Base-by-base conservation (phyloP, 805 yeast species). In the Dipodascopsis uninucleata region DNA sequence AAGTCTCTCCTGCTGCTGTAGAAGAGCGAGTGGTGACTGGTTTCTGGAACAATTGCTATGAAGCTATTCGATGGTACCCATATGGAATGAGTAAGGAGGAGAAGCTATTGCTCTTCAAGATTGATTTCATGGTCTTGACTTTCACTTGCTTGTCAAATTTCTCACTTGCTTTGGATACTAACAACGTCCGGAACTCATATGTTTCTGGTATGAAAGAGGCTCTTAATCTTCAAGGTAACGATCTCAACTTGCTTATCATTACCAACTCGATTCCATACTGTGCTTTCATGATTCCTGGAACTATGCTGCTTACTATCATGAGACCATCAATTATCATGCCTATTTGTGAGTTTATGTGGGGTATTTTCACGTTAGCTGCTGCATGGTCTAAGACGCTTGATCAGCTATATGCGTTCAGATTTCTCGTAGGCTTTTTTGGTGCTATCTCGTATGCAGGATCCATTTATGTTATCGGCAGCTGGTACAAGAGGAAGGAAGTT, bases 141-240 rank as follows among this genome's bases (percentile, higher is more conserved):
- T 67, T 64, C 35, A 58, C 64, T 3, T 48, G 50, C n/a, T 31
- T 48, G 8, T 32, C 49, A 26, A 29, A 44, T 17, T 44, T 47
- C 23, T 33, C 40, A 21, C 23, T 47, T 21, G 37, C 26, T 18
- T 18, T 47, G 34, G 47, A 47, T 24, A 38, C 36, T 24, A 45
- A 37, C 38, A 46, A 46, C 33, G 36, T 46, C 31, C 37, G 23
- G 28, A 46, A 46, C 23, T 45, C 50, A 5, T 46, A 46, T 28
- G 50, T 46, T 23, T 68, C 78, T 10, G 81, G 81, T 6, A 73
- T 78, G 80, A 65, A 72, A 46, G 75, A 72, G 48, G 82, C 52
- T 18, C 63, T 75, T 34, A 28, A 52, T 16, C 54, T 66, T 40
- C 63, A 58, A 14, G 77, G 75, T 3, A 69, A 75, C 47, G 76